phyloP scores from a whole-genome alignment of 2,329 filamentous ascomycete genomes.

The Ophiostoma perfectum region DNA sequence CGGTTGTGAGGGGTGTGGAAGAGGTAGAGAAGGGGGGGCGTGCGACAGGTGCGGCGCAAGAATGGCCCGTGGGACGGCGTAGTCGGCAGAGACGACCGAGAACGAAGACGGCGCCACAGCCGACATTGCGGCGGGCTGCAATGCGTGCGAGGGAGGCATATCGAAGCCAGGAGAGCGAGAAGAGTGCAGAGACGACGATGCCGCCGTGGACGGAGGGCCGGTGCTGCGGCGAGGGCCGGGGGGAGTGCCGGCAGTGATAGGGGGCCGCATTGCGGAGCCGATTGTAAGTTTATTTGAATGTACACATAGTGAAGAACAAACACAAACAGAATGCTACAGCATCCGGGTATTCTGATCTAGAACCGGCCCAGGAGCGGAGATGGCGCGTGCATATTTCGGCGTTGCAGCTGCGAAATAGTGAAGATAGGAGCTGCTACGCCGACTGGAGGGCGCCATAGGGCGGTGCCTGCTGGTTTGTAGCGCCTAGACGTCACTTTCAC shows the following conservation, averaged over 20 bases:
- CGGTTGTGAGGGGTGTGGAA: not conserved
- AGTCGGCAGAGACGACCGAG: slow-evolving; percentile 14
- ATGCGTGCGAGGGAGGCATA: not conserved
- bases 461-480: not conserved
- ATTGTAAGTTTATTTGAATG: not conserved
- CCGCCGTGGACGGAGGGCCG: not conserved
- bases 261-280: not conserved
- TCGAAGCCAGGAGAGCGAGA: not conserved
- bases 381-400: not conserved
- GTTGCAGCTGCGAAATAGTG: not conserved
- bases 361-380: slow-evolving; percentile 1
- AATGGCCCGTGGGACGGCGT: slow-evolving; percentile 18
- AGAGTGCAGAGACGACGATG: not conserved
- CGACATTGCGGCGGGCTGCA: not conserved
- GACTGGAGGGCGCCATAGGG: too few relatives aligned
- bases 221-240: not conserved
- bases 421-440: not conserved
- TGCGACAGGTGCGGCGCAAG: slow-evolving; percentile 3
- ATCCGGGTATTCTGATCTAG: not conserved
- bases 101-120: slow-evolving; percentile 8
- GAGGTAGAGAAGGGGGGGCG: too few relatives aligned
- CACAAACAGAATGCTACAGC: too few relatives aligned
- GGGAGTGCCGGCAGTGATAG: not conserved
- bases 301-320: not conserved
- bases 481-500: slow-evolving; percentile 5